phyloP scores from a whole-genome alignment of 2,329 filamentous ascomycete genomes.

The Nakataea oryzae region DNA sequence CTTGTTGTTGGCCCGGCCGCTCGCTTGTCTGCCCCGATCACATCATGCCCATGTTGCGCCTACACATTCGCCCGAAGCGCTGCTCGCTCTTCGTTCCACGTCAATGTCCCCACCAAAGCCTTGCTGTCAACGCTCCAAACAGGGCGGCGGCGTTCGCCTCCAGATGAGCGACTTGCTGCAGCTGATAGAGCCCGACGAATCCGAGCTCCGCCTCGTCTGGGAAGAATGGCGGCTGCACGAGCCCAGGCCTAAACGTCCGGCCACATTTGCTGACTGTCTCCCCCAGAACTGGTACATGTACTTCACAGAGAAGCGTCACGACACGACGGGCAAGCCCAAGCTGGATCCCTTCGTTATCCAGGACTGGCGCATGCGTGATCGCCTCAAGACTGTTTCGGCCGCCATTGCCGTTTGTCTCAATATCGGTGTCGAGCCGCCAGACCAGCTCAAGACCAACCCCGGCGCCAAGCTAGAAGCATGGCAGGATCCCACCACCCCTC shows the following conservation, averaged over 20 bases:
- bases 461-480: constrained; percentile 92
- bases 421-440: constrained; percentile 93
- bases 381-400: constrained; percentile 92
- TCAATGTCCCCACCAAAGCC: not conserved
- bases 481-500: constrained; percentile 80
- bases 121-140: not conserved
- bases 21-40: not conserved
- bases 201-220: not conserved
- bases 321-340: constrained; percentile 83
- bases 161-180: not conserved
- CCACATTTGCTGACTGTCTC: not conserved
- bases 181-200: not conserved
- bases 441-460: constrained; percentile 90
- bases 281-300: constrained; percentile 97
- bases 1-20: not conserved
- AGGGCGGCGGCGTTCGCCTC: not conserved
- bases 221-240: not conserved
- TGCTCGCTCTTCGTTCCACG: not conserved
- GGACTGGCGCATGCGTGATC: constrained; percentile 96
- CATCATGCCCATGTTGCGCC: not conserved
- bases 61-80: not conserved
- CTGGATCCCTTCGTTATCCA: constrained; percentile 56
- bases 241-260: not conserved
- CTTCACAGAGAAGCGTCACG: constrained; percentile 95
- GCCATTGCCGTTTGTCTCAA: constrained; percentile 92